These are phyloP conservation scores for Colletotrichum falcatum DNA, from an alignment of 2,329 filamentous ascomycete species.

Conservation along the genomic window DNA sequence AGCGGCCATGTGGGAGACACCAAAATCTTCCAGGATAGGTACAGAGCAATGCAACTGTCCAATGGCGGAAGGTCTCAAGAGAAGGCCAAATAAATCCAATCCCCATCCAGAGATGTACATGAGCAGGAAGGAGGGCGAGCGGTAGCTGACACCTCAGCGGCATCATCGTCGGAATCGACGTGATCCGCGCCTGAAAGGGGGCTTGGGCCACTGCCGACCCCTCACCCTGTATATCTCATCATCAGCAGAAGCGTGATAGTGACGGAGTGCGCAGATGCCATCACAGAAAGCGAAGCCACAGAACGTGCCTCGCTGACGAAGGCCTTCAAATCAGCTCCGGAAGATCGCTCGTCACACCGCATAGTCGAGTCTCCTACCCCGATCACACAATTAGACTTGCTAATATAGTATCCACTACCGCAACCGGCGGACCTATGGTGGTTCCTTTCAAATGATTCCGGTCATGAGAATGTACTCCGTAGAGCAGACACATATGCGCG, in stretches of 20 bases:
- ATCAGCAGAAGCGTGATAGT: constrained; percentile 26
- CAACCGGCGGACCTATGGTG: neutral
- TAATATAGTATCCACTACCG: constrained; percentile 29
- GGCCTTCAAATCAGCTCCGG: constrained; percentile 9
- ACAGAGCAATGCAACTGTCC: constrained; percentile 9
- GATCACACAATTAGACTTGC: constrained; percentile 29
- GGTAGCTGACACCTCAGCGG: constrained; percentile 26
- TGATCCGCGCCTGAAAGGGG: neutral
- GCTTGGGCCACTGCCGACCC: neutral
- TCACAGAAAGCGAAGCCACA: constrained; percentile 17
- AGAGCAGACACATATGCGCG: constrained; percentile 10
- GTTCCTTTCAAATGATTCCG: neutral
- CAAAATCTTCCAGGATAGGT: neutral
- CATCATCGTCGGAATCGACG: constrained; percentile 29
- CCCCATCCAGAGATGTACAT: neutral
- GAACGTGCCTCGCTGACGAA: neutral
- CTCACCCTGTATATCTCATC: neutral
- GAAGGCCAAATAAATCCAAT: constrained; percentile 17
- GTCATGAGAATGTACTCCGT: constrained; percentile 12
- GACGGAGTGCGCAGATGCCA: constrained; percentile 20
- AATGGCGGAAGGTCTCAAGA: constrained; percentile 5
- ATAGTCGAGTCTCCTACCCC: constrained; percentile 4
- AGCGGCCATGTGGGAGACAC: neutral
- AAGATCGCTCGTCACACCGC: constrained; percentile 29
- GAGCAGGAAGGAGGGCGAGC: constrained; percentile 2